Base-by-base conservation (phyloP, 371 early-diverging fungal species). In the Mucor plumbeus region DNA sequence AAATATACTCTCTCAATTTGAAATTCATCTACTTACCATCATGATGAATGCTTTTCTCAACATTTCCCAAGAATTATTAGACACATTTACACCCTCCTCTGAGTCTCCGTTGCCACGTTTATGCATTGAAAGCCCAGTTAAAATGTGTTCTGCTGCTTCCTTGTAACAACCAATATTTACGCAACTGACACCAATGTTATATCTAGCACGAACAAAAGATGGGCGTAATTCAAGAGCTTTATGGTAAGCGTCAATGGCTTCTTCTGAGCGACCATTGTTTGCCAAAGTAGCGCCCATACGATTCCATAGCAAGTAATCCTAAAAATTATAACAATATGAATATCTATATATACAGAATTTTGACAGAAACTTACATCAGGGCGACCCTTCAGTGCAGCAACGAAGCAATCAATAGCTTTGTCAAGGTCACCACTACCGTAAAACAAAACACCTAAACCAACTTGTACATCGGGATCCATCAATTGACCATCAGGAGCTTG, bases 331-430 rank as follows among this genome's bases (percentile, higher is more conserved):
- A 15, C 6, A 44, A 15, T 2, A 26, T 59, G 13, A 39, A 11
- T 41, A 40, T 59, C 15, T 9, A 41, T 59, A 31, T 5, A 26
- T 26, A 26, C 35, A 13, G 7, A n/a, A 17, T 17, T n/a, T 7
- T 17, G 4, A 43, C 43, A 13, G 10, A 50, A 7, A 66, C 81
- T 82, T 83, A 92, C 92, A 68, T 94, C 87, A 19, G 98, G 98
- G n/a, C 94, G 84, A n/a, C 88, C 87, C 54, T 91, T 88, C 44
- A 99, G 76, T 40, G 98, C 97, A 5, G 97, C 87, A 48, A 93
- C 87, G 85, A 99, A 99, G 66, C 99, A 99, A 78, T 99, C 99
- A 11, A 97, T 89, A 0, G 99, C 97, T 80, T 98, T 98, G 39
- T 91, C 90, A 58, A 93, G 92, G 64, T 98, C 97, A 13, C 89